Evolutionary conservation across 495 filamentous ascomycete genomes (phyloP).

Genomic region (Polyplosphaeria fusca): DNA sequence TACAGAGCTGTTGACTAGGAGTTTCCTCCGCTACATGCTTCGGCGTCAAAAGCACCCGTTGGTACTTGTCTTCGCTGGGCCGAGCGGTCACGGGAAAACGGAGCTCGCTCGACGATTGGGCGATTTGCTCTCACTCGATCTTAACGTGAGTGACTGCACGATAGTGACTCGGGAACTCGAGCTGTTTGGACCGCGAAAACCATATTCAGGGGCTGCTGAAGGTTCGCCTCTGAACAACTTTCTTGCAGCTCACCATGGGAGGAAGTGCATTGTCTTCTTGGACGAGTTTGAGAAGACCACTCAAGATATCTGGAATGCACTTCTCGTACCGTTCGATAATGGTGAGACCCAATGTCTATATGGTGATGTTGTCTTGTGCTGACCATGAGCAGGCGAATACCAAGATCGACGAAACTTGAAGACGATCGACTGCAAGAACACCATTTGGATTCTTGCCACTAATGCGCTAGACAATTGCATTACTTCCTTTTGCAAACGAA

Average conservation of each 20-base stretch:
- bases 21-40: conserved; percentile 38
- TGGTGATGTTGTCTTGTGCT: neutral
- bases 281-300: conserved; percentile 60
- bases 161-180: conserved; percentile 41
- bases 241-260: conserved; percentile 44
- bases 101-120: conserved; percentile 28
- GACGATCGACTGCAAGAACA: conserved; percentile 51
- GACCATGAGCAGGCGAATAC: conserved; percentile 39
- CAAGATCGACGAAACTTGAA: conserved; percentile 46
- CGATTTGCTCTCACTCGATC: conserved; percentile 41
- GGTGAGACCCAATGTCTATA: conserved; percentile 11
- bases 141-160: conserved; percentile 48
- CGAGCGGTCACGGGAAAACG: conserved; percentile 26
- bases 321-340: conserved; percentile 16
- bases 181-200: conserved; percentile 47
- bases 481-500: conserved; percentile 4
- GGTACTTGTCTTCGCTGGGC: conserved; percentile 25
- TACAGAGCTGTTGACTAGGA: conserved; percentile 37
- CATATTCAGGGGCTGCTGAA: conserved; percentile 39
- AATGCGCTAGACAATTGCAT: conserved; percentile 49
- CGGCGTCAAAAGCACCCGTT: conserved; percentile 27
- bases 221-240: conserved; percentile 55
- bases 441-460: conserved; percentile 57
- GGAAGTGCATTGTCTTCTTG: conserved; percentile 51
- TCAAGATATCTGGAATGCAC: conserved; percentile 23